A percentile compares a stretch with the other conserved stretches of the same genome.
Conservation (phyloP, 208 protist species). For the Leishmania guyanensis region DNA sequence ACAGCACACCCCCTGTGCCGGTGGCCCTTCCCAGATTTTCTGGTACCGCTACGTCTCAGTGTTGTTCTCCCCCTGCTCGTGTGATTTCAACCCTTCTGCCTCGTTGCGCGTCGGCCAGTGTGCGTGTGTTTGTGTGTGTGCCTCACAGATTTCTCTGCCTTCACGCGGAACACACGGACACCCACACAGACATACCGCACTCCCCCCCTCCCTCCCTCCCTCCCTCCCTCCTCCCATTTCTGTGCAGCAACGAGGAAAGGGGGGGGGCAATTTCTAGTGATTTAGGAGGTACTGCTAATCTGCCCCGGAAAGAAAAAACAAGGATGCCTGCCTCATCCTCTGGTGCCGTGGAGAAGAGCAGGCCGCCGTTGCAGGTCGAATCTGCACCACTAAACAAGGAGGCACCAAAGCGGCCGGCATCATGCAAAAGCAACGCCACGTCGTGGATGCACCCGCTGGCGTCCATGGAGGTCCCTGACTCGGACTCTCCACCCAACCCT, state of each 20-base stretch:
- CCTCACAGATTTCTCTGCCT: background rate
- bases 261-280: background rate
- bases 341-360: background rate
- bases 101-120: background rate
- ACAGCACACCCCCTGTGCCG: background rate
- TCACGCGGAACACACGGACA: background rate
- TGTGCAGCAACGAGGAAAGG: background rate
- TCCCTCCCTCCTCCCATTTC: background rate
- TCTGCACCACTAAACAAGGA: background rate
- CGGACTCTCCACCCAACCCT: background rate
- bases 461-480: background rate
- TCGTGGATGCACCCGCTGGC: constrained; percentile 12
- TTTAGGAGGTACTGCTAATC: background rate
- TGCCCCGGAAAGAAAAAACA: background rate
- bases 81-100: background rate
- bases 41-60: background rate
- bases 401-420: background rate
- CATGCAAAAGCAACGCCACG: constrained; percentile 4
- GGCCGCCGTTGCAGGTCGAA: background rate
- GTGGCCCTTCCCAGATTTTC: background rate
- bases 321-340: constrained; percentile 10
- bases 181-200: background rate
- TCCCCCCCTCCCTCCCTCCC: background rate
- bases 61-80: background rate
- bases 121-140: background rate